These are phyloP conservation scores for Cryphonectria naterciae DNA, from an alignment of 2,329 filamentous ascomycete species.

Conservation along the genomic window DNA sequence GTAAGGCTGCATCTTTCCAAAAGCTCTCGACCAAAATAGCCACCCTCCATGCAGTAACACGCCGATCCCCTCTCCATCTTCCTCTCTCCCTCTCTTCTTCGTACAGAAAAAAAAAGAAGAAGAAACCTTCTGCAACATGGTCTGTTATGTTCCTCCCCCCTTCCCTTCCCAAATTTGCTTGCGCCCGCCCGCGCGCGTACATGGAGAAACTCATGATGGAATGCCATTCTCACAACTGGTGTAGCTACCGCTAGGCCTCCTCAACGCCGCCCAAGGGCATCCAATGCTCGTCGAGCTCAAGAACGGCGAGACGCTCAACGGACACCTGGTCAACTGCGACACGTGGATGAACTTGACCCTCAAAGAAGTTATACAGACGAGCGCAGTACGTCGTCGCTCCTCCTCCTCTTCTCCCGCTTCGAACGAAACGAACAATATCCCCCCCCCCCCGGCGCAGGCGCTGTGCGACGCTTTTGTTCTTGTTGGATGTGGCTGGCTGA, in stretches of 20 bases:
- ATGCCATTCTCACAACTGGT: background rate
- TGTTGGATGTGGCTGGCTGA: constrained; percentile 18
- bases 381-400: constrained; percentile 59
- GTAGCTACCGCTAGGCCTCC: constrained; percentile 75
- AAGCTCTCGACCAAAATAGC: background rate
- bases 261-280: constrained; percentile 95
- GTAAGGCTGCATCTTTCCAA: constrained; percentile 1
- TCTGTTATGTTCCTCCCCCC: constrained; percentile 3
- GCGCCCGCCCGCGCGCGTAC: background rate
- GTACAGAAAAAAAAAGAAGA: background rate
- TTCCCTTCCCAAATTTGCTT: background rate
- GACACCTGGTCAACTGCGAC: constrained; percentile 93
- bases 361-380: constrained; percentile 96
- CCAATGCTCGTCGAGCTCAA: constrained; percentile 98
- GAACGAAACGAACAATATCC: background rate
- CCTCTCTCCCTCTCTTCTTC: background rate
- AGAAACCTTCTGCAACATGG: constrained; percentile 20
- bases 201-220: background rate
- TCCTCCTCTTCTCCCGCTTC: background rate
- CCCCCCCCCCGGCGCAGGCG: too few species aligned
- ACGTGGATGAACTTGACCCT: constrained; percentile 99
- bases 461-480: background rate
- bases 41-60: constrained; percentile 21
- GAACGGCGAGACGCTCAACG: constrained; percentile 96
- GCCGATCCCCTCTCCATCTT: background rate